Base-by-base conservation (phyloP, 1,284 basidiomycete genomes). In the Heterobasidion occidentale region DNA sequence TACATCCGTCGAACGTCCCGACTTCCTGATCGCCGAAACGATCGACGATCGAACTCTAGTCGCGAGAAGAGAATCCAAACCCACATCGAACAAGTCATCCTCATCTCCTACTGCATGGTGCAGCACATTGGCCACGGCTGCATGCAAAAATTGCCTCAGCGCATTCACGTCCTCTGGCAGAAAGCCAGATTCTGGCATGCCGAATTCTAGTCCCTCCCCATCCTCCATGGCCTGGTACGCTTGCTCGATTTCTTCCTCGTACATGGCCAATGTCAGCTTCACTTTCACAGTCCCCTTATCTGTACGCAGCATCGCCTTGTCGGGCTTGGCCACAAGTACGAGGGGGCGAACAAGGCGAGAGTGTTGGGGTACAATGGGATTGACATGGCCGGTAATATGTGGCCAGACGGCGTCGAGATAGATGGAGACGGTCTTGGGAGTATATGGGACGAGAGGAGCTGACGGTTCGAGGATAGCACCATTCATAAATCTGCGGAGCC, bases 321-420 rank as follows among this genome's bases (percentile, higher is more conserved):
- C 52, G 2, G 53, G 56, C 17, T 58, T 53, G 11, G 59, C 60
- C 45, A 63, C 57, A 36, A 65, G 58, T 33, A 66, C 53, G 54
- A 63, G 59, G 12, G 61, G 53, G 3, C 56, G 56, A 34, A 66
- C 49, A 9, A 66, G 54, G 11, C 62, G 57, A 12, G 63, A 64
- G 55, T 66, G 62, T 42, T 59, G 55, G 4, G 62, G 63, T 8
- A 62, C 56, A 47, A 61, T 34, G 12, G 53, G 46, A 51, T 64
- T 64, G 46, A 60, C 60, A n/a, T 59, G 38, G 15, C 17, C 46
- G 12, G 54, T 54, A 44, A 62, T 54, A 54, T 55, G 47, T 14
- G 55, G 59, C 60, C 59, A 58, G 36, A 60, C 20, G 4, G 14
- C 12, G 38, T 57, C 55, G 42, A 61, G 46, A 49, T 56, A 60